These are phyloP conservation scores for Setomelanomma holmii DNA, from an alignment of 2,329 filamentous ascomycete species.

Conservation along the genomic window DNA sequence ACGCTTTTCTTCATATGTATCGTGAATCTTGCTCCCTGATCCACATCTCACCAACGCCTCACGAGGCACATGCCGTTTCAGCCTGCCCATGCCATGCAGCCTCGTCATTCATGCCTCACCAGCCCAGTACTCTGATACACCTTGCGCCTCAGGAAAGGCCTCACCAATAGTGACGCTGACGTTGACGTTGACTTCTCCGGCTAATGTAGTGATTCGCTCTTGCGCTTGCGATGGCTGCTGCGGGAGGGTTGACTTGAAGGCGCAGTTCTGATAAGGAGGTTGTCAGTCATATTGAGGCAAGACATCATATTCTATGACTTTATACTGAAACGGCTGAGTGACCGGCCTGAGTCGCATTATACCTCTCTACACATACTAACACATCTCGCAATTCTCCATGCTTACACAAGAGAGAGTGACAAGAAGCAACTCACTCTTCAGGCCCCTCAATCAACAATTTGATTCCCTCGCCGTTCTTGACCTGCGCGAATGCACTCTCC, in stretches of 20 bases:
- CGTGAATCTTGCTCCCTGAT: not conserved
- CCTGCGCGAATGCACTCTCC: conserved; percentile 84
- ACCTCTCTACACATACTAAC: too few species aligned
- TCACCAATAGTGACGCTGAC: not conserved
- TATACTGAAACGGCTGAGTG: too few species aligned
- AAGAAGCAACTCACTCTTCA: conserved; percentile 22
- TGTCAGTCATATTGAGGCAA: too few species aligned
- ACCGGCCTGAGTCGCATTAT: too few species aligned
- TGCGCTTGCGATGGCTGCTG: conserved; percentile 6
- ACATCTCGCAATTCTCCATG: too few species aligned
- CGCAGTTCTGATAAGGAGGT: too few species aligned
- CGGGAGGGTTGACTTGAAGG: not conserved
- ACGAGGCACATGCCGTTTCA: conserved; percentile 7
- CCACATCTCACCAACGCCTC: not conserved
- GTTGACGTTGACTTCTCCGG: not conserved
- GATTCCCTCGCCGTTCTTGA: conserved; percentile 82
- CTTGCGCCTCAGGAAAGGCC: conserved; percentile 8
- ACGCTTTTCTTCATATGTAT: not conserved
- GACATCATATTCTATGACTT: too few species aligned
- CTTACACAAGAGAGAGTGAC: not conserved
- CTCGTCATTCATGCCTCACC: not conserved
- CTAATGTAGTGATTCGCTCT: conserved; percentile 6
- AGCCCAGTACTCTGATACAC: not conserved
- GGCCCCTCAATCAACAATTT: conserved; percentile 63
- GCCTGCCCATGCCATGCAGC: not conserved